These are phyloP conservation scores for Hammondia hammondi DNA, from an alignment of 169 alveolate genomes.

Conservation along the genomic window DNA sequence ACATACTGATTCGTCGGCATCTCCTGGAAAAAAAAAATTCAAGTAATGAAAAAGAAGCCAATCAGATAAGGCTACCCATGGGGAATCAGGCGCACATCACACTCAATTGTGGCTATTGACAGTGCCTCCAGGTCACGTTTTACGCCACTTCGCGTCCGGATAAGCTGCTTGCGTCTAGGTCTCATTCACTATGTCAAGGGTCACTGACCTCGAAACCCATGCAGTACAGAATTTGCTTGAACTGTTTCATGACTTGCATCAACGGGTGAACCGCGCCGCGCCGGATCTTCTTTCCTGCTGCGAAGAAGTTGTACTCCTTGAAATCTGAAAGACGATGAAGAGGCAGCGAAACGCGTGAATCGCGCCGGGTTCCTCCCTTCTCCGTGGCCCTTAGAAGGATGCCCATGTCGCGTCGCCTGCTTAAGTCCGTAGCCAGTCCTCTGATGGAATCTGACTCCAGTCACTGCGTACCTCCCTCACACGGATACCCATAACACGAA, in stretches of 20 bases:
- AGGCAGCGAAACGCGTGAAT: background rate
- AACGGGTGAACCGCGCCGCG: slow-evolving; percentile 93
- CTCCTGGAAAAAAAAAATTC: slow-evolving; percentile 91
- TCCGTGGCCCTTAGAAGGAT: background rate
- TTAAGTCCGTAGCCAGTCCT: too few relatives aligned
- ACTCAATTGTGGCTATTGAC: too few relatives aligned
- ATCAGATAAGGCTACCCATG: background rate
- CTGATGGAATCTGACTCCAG: too few relatives aligned
- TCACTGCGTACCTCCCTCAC: too few relatives aligned
- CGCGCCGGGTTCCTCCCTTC: background rate
- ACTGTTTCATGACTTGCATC: slow-evolving; percentile 86
- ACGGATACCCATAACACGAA: too few relatives aligned
- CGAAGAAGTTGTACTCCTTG: slow-evolving; percentile 82
- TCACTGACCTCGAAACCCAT: slow-evolving; percentile 86
- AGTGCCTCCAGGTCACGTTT: too few relatives aligned
- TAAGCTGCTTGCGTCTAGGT: slow-evolving; percentile 10
- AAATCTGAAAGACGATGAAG: slow-evolving; percentile 10
- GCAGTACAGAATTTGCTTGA: slow-evolving; percentile 87
- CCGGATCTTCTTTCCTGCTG: slow-evolving; percentile 83
- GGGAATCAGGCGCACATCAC: too few relatives aligned
- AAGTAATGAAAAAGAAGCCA: background rate
- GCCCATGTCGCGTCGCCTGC: too few relatives aligned
- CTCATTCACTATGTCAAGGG: background rate
- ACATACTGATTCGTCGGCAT: slow-evolving; percentile 98
- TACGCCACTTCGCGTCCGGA: too few relatives aligned